phyloP scores from a whole-genome alignment of 805 yeast species.

The Blastobotrys chiropterorum region DNA sequence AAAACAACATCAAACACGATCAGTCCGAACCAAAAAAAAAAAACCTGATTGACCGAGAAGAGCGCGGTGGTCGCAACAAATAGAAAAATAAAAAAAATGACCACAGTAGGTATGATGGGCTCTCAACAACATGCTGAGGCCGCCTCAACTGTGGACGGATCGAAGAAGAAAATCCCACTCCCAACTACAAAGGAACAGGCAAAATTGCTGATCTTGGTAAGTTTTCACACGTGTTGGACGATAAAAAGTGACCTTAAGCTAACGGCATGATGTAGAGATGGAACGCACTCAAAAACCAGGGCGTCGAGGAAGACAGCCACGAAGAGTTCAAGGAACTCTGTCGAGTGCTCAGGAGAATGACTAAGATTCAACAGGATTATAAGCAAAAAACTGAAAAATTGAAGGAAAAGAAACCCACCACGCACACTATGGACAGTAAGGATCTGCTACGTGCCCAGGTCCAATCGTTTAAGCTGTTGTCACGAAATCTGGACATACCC shows the following conservation, averaged over 20 bases:
- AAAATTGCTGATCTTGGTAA: constrained; percentile 27
- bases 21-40: not conserved
- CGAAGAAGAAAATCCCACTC: constrained; percentile 11
- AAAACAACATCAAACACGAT: not conserved
- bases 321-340: constrained; percentile 29
- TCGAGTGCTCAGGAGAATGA: constrained; percentile 22
- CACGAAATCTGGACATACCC: constrained; percentile 51
- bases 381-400: constrained; percentile 19
- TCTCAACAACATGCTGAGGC: not conserved
- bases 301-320: constrained; percentile 23
- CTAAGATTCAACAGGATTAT: constrained; percentile 26
- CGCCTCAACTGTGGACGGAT: not conserved
- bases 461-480: constrained; percentile 59
- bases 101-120: not conserved
- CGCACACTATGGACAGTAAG: constrained; percentile 1
- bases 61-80: not conserved
- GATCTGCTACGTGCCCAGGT: constrained; percentile 61
- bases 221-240: constrained; percentile 2
- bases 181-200: constrained; percentile 32
- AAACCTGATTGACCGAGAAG: not conserved
- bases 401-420: constrained; percentile 10
- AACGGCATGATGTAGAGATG: constrained; percentile 22
- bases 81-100: not conserved
- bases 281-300: constrained; percentile 28
- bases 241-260: not conserved